These are phyloP conservation scores for Ganoderma resinaceum DNA, from an alignment of 1,284 basidiomycete genomes.

Conservation along the genomic window DNA sequence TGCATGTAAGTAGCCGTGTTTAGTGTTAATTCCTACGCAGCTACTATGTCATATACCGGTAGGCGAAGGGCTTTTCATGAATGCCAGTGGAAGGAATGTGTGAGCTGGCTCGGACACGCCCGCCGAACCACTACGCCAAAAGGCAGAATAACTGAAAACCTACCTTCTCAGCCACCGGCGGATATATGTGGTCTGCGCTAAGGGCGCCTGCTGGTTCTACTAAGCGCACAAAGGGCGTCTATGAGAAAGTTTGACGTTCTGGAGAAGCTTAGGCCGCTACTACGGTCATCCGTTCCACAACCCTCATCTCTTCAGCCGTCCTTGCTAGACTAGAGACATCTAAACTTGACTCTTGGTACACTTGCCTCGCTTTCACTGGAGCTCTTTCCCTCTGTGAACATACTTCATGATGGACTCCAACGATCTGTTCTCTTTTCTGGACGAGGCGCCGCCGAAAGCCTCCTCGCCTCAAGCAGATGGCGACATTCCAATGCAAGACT, in stretches of 20 bases:
- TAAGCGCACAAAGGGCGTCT: background rate
- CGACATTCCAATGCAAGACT: slow-evolving; percentile 31
- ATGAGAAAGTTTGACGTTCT: background rate
- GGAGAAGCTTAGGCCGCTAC: background rate
- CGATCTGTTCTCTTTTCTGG: slow-evolving; percentile 53
- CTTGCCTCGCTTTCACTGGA: background rate
- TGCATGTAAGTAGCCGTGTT: too few species aligned
- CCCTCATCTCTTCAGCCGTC: background rate
- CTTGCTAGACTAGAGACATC: background rate
- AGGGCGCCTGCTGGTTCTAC: too few species aligned
- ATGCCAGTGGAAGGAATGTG: too few species aligned
- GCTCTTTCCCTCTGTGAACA: background rate
- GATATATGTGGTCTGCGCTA: too few species aligned
- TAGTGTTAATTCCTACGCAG: too few species aligned
- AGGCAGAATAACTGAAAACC: too few species aligned
- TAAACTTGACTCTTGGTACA: background rate
- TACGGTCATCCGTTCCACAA: background rate
- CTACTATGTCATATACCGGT: too few species aligned
- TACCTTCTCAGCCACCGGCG: too few species aligned
- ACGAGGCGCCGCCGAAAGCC: slow-evolving; percentile 39
- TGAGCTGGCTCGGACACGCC: too few species aligned
- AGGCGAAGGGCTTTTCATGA: too few species aligned
- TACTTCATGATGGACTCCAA: slow-evolving; percentile 28
- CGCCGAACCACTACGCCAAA: too few species aligned
- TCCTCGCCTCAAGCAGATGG: slow-evolving; percentile 28